Conservation (phyloP, 176 grass and related monocot genomes). For the Typha latifolia region DNA sequence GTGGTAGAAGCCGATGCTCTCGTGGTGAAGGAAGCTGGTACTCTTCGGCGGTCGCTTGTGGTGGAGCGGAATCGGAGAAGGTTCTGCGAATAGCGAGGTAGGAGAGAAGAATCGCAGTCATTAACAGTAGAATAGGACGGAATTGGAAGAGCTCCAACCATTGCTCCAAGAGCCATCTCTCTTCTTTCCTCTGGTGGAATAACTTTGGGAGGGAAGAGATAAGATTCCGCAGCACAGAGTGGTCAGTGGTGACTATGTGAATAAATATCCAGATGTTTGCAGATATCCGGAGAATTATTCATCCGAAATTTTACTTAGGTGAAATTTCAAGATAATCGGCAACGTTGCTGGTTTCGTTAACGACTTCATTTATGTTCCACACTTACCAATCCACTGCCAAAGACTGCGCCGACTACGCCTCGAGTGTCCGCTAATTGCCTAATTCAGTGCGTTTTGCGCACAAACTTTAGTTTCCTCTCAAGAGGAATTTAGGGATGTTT, state of each 20-base stretch:
- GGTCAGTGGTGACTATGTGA: constrained; percentile 12
- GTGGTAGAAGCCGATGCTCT: constrained; percentile 38
- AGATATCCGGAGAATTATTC: no score
- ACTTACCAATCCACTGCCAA: no score
- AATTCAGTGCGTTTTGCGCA: no score
- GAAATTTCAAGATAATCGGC: neutral
- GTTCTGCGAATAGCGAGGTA: constrained; percentile 23
- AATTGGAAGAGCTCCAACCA: neutral
- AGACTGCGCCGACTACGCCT: no score
- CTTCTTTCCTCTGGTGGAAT: neutral
- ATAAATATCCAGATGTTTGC: constrained; percentile 12
- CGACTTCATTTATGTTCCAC: no score
- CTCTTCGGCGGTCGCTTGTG: constrained; percentile 9
- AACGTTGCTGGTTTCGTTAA: neutral
- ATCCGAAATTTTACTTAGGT: no score
- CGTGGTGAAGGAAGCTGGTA: constrained; percentile 34
- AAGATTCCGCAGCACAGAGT: constrained; percentile 9
- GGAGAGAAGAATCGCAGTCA: neutral
- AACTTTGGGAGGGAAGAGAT: constrained; percentile 21
- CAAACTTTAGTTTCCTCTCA: no score
- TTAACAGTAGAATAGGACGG: neutral
- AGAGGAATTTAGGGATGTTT: no score
- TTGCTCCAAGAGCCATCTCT: neutral
- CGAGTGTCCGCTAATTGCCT: no score
- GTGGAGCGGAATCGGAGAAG: constrained; percentile 19